These are phyloP conservation scores for Thielaviopsis ethacetica DNA, from an alignment of 2,329 filamentous ascomycete species.

Conservation along the genomic window DNA sequence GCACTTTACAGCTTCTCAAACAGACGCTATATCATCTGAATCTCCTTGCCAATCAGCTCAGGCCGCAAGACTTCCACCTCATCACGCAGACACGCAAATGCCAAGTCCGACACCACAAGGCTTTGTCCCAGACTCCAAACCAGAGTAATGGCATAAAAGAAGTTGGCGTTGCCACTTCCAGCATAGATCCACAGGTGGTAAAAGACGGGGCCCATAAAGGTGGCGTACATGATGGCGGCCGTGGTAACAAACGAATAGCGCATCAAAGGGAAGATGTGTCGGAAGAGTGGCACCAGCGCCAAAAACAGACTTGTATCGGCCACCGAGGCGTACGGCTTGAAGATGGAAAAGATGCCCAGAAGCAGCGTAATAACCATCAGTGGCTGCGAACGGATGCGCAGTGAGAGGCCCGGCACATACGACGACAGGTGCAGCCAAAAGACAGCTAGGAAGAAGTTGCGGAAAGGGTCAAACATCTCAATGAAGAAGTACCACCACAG, in stretches of 20 bases:
- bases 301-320: conserved; percentile 79
- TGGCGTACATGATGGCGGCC: conserved; percentile 71
- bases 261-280: conserved; percentile 88
- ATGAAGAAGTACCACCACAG: conserved; percentile 99
- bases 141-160: conserved; percentile 98
- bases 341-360: conserved; percentile 79
- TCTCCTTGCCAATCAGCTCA: conserved; percentile 76
- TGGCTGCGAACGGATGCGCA: conserved; percentile 72
- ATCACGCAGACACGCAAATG: conserved; percentile 79
- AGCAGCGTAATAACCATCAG: conserved; percentile 73
- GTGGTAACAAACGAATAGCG: conserved; percentile 81
- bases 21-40: conserved; percentile 55
- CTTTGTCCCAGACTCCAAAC: conserved; percentile 90
- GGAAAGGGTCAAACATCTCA: conserved; percentile 97
- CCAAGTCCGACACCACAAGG: conserved; percentile 68
- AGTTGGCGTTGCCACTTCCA: conserved; percentile 94
- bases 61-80: conserved; percentile 89
- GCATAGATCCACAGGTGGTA: conserved; percentile 98
- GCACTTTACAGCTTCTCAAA: neutral
- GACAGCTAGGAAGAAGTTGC: conserved; percentile 89
- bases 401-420: conserved; percentile 73
- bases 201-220: conserved; percentile 81
- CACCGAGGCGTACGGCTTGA: conserved; percentile 93
- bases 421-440: conserved; percentile 92
- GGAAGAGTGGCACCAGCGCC: conserved; percentile 65